Conservation (phyloP, 176 grass and related monocot species). For the Raddia guianensis region DNA sequence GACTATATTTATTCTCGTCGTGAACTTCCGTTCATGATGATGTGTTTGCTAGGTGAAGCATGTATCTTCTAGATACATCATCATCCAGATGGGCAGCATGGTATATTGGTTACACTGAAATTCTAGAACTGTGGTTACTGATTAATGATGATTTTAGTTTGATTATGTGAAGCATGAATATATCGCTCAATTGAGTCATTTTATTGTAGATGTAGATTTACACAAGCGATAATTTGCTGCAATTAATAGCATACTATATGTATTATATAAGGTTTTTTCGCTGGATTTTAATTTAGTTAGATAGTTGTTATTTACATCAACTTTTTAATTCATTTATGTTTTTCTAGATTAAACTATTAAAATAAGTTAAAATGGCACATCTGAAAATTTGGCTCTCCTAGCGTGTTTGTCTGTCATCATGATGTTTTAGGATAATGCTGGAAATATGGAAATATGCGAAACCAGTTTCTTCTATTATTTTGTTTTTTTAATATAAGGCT, state of each 20-base stretch:
- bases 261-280: background rate
- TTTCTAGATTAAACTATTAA: conserved; percentile 2
- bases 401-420: background rate
- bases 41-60: too few species aligned
- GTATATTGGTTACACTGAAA: too few species aligned
- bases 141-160: too few species aligned
- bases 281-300: background rate
- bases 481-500: background rate
- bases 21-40: too few species aligned
- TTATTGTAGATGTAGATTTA: background rate
- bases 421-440: background rate
- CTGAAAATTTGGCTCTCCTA: background rate
- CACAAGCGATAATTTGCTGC: background rate
- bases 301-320: background rate
- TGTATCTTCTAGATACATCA: too few species aligned
- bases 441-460: conserved; percentile 1
- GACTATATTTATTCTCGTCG: too few species aligned
- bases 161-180: too few species aligned
- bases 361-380: background rate
- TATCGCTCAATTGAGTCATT: too few species aligned
- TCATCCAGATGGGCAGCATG: too few species aligned
- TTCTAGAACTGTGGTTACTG: too few species aligned
- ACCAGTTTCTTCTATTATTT: background rate
- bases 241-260: background rate
- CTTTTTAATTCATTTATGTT: background rate